phyloP scores from a whole-genome alignment of 345 rosid genomes.

The Hibiscus tridactylites region DNA sequence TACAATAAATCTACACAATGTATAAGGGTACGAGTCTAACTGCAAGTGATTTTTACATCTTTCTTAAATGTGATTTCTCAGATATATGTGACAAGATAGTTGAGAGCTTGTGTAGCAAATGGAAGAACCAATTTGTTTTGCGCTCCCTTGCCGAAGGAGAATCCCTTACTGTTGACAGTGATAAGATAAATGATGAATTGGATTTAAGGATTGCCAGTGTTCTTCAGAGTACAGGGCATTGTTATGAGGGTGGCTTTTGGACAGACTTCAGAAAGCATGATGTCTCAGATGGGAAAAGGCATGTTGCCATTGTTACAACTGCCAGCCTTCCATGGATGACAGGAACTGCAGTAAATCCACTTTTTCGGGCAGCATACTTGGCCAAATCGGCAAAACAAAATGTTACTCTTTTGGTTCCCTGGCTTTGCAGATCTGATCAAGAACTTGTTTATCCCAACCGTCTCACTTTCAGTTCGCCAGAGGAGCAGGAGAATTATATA shows the following conservation, averaged over 20 bases:
- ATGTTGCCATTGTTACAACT: constrained; percentile 53
- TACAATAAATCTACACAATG: neutral
- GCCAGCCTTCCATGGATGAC: constrained; percentile 99
- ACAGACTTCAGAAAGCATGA: constrained; percentile 50
- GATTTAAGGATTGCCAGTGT: constrained; percentile 89
- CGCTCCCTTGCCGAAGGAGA: constrained; percentile 49
- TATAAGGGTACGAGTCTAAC: neutral
- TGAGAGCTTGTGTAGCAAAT: constrained; percentile 70
- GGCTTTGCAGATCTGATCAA: constrained; percentile 96
- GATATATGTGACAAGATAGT: constrained; percentile 81
- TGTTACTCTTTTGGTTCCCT: constrained; percentile 91
- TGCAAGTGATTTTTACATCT: neutral
- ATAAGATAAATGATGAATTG: constrained; percentile 39
- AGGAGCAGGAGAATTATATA: constrained; percentile 89
- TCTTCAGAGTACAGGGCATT: constrained; percentile 91
- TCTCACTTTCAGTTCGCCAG: constrained; percentile 83
- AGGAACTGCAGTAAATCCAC: constrained; percentile 96
- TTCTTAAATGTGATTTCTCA: constrained; percentile 32
- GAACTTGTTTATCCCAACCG: constrained; percentile 84
- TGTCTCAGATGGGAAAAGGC: constrained; percentile 54
- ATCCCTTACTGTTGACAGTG: constrained; percentile 45
- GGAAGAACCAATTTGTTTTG: constrained; percentile 60
- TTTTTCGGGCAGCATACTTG: constrained; percentile 87
- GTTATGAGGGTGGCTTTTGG: constrained; percentile 88
- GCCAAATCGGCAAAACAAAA: constrained; percentile 77